These are phyloP conservation scores for Talaromyces sp. DNA, from an alignment of 2,329 filamentous ascomycete species.

Conservation along the genomic window DNA sequence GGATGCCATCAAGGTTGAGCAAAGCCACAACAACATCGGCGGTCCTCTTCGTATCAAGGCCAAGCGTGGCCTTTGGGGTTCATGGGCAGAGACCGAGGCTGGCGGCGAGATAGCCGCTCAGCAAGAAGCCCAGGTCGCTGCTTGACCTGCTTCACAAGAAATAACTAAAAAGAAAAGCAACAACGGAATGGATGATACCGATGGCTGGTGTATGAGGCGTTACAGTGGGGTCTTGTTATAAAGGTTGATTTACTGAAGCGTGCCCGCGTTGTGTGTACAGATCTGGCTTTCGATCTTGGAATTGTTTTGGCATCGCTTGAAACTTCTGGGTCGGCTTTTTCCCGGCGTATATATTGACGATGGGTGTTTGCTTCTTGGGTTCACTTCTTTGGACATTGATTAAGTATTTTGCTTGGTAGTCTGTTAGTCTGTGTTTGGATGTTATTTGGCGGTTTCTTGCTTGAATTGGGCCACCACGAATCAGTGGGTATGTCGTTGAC, in stretches of 20 bases:
- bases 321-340: slow-evolving; percentile 18
- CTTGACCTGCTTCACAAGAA: neutral
- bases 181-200: slow-evolving; percentile 6
- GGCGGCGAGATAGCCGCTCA: slow-evolving; percentile 47
- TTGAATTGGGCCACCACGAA: neutral
- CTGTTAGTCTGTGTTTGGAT: neutral
- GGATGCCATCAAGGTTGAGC: slow-evolving; percentile 95
- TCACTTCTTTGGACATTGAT: slow-evolving; percentile 7
- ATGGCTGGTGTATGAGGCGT: slow-evolving; percentile 15
- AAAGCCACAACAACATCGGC: slow-evolving; percentile 69
- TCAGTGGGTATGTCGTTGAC: neutral
- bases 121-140: slow-evolving; percentile 31
- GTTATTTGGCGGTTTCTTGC: neutral
- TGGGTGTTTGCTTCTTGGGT: slow-evolving; percentile 15
- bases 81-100: slow-evolving; percentile 76
- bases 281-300: slow-evolving; percentile 15
- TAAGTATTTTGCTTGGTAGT: neutral
- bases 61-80: slow-evolving; percentile 95
- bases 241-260: slow-evolving; percentile 23
- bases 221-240: slow-evolving; percentile 27
- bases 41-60: slow-evolving; percentile 78
- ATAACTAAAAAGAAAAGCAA: neutral
- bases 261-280: slow-evolving; percentile 20
- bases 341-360: slow-evolving; percentile 13
- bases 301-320: slow-evolving; percentile 18